A percentile compares a stretch with the other conserved stretches of the same genome.
These are phyloP conservation scores for Osmanthus fragrans DNA, from an alignment of 257 asterid species.

Conservation along the genomic window DNA sequence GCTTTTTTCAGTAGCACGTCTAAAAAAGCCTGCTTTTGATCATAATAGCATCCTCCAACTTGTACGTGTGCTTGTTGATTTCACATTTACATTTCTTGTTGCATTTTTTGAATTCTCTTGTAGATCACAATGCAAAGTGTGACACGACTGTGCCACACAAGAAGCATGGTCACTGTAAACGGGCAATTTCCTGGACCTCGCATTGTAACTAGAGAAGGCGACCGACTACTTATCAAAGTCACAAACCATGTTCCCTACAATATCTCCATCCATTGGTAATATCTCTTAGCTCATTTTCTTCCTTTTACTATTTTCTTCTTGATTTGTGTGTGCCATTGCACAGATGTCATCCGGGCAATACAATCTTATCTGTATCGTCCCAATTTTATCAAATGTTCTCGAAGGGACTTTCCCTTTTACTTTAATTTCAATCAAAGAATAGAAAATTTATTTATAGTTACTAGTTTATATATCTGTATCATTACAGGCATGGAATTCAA, in stretches of 20 bases:
- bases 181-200: constrained; percentile 22
- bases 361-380: background rate
- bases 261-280: constrained; percentile 19
- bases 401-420: background rate
- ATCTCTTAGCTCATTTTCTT: background rate
- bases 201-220: constrained; percentile 17
- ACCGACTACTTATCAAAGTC: constrained; percentile 15
- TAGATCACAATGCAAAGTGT: constrained; percentile 20
- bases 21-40: background rate
- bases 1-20: background rate
- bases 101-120: background rate
- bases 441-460: background rate
- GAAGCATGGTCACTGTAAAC: constrained; percentile 20
- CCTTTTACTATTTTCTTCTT: background rate
- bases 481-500: constrained; percentile 4
- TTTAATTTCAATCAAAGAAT: no score
- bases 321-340: background rate
- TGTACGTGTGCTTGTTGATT: background rate
- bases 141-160: constrained; percentile 25
- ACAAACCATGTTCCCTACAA: constrained; percentile 10
- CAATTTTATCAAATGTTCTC: background rate
- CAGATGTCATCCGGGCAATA: background rate
- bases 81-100: background rate
- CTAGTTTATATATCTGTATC: background rate
- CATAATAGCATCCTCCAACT: background rate